Percentiles rank a stretch among this genome's conserved stretches.
Evolutionary conservation across 2,329 filamentous ascomycete species (phyloP).

Genomic region (Grosmannia huntii): DNA sequence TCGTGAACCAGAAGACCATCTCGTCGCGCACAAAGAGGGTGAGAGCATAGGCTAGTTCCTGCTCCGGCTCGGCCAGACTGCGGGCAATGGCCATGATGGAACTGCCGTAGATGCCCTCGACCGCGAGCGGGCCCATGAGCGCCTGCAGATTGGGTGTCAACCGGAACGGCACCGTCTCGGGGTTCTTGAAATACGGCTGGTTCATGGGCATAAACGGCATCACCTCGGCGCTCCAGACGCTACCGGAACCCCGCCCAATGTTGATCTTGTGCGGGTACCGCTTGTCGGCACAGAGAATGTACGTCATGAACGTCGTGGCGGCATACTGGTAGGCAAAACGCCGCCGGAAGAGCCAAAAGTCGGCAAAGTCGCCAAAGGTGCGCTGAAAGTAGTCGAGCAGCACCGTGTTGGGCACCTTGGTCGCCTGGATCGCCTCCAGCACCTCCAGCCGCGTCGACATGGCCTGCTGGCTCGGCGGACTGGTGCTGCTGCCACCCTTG

Average conservation of each 20-base stretch:
- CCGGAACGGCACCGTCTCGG: conserved; percentile 91
- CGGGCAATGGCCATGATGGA: conserved; percentile 93
- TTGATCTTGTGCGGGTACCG: conserved; percentile 93
- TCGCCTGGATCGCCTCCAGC: conserved; percentile 87
- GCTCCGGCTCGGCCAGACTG: conserved; percentile 77
- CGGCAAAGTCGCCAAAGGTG: conserved; percentile 76
- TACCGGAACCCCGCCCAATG: conserved; percentile 76
- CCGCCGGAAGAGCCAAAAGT: conserved; percentile 97
- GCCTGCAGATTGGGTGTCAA: conserved; percentile 93
- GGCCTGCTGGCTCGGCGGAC: conserved; percentile 54
- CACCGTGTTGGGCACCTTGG: conserved; percentile 74
- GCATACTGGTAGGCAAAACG: conserved; percentile 96
- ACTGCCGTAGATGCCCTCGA: conserved; percentile 91
- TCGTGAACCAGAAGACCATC: conserved; percentile 94
- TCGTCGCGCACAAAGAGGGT: conserved; percentile 94
- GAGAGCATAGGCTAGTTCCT: conserved; percentile 88
- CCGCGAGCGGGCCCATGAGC: conserved; percentile 88
- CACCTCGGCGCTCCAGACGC: conserved; percentile 92
- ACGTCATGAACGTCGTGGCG: conserved; percentile 94
- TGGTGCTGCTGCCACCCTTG: conserved; percentile 7
- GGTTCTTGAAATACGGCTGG: conserved; percentile 87
- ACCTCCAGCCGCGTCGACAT: conserved; percentile 73
- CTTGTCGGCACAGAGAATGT: conserved; percentile 93
- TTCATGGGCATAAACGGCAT: conserved; percentile 77
- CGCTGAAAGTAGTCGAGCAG: conserved; percentile 81